phyloP scores from a whole-genome alignment of 768 basidiomycete species.

The Mrakia frigida region DNA sequence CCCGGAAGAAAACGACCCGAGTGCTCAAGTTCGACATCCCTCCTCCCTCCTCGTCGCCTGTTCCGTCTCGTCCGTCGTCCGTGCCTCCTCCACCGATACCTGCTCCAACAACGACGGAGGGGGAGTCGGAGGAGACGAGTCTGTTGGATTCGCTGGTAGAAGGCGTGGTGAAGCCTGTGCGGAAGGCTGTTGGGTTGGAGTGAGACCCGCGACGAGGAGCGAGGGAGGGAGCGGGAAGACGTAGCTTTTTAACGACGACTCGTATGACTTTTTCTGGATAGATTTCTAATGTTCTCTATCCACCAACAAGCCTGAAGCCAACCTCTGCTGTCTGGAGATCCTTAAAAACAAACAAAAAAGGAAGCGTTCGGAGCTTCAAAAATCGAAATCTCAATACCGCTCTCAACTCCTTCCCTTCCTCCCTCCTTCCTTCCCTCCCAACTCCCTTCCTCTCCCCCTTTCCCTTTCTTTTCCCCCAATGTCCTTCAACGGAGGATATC shows the following conservation, averaged over 20 bases:
- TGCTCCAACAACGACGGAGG: neutral
- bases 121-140: neutral
- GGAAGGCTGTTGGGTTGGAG: neutral
- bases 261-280: too few relatives aligned
- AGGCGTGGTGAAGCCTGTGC: neutral
- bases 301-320: too few relatives aligned
- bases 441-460: neutral
- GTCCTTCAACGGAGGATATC: slow-evolving; percentile 17
- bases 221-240: neutral
- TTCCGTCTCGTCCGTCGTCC: slow-evolving; percentile 11
- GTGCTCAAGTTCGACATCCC: slow-evolving; percentile 76
- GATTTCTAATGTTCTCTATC: too few relatives aligned
- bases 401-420: too few relatives aligned
- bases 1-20: slow-evolving; percentile 79
- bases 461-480: neutral
- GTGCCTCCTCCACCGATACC: slow-evolving; percentile 19
- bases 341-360: too few relatives aligned
- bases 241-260: too few relatives aligned
- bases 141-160: neutral
- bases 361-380: too few relatives aligned
- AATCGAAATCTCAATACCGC: too few relatives aligned
- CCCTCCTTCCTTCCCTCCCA: neutral
- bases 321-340: too few relatives aligned
- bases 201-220: neutral
- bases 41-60: slow-evolving; percentile 35